phyloP scores from a whole-genome alignment of 345 rosid species.

The Gossypium stocksii region DNA sequence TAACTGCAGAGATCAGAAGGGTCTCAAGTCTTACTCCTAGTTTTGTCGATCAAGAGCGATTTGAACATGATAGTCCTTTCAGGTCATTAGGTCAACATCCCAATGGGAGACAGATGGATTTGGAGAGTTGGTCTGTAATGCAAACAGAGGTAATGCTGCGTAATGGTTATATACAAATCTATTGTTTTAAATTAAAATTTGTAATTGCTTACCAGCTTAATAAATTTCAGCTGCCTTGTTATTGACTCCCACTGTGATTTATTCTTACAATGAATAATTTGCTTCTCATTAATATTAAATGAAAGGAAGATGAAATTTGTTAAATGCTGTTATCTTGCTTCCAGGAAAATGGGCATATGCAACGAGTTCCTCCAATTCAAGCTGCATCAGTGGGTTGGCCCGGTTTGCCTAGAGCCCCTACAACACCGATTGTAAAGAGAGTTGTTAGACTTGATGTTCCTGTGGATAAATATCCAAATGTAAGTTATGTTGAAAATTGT shows the following conservation, averaged over 20 bases:
- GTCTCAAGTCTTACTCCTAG: slow-evolving; percentile 40
- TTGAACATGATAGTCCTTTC: slow-evolving; percentile 81
- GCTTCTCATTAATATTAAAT: background rate
- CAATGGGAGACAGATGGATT: slow-evolving; percentile 62
- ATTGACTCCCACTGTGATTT: background rate
- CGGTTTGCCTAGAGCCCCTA: slow-evolving; percentile 59
- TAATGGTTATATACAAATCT: background rate
- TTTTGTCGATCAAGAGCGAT: slow-evolving; percentile 67
- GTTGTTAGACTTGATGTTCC: slow-evolving; percentile 91
- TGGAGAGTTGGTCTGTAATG: slow-evolving; percentile 75
- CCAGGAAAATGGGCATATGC: slow-evolving; percentile 80
- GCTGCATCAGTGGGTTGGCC: slow-evolving; percentile 70
- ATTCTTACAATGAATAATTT: background rate
- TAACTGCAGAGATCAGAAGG: slow-evolving; percentile 68
- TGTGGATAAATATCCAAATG: slow-evolving; percentile 83
- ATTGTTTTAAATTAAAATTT: background rate
- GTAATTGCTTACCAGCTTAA: background rate
- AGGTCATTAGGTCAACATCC: slow-evolving; percentile 63
- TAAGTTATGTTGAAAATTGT: slow-evolving; percentile 29
- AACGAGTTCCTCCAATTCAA: slow-evolving; percentile 59
- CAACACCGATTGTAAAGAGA: slow-evolving; percentile 61
- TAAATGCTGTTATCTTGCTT: slow-evolving; percentile 24
- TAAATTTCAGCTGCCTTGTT: background rate
- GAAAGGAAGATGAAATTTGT: background rate
- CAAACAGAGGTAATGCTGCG: slow-evolving; percentile 70